Evolutionary conservation across 2,329 filamentous ascomycete species (phyloP), one percentile per base, ranked within the genome.

Genomic region (Colletotrichum sp.): DNA sequence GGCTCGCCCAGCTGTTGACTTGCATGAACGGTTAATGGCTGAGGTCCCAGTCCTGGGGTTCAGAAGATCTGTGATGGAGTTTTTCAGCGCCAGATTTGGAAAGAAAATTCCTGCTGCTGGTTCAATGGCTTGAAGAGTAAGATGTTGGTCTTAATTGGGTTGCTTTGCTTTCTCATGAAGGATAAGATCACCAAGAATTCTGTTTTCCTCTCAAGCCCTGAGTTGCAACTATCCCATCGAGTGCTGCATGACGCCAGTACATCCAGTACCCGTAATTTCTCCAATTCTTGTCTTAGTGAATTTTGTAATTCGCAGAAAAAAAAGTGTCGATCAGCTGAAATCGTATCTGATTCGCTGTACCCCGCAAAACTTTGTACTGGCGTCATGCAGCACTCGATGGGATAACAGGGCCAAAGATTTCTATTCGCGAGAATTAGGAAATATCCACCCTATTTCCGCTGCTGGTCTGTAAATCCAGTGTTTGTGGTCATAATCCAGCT

Each of bases 381-480:
- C 21, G 21, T 24, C 21, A 24, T 24, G 21, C 21, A 24, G 21
- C 21, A 24, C 21, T 24, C 21, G 21, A 24, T 24, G 21, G 21
- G 21, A 24, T 2, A 10, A 28, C 13, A 16, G 0, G n/a, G 7
- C 6, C 26, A 28, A 28, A 18, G 3, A 16, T 26, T 6, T 16
- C 24, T 58, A 26, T 28, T 61, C 18, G 3, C 4, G 9, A 21
- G 3, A 32, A 4, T 61, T 10, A 24, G 73, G 69, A 12, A 66
- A 38, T 13, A 75, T 34, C 73, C 73, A 75, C 4, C 70, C 70
- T 30, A 75, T 69, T 4, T 75, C 69, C 2, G 26, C 21, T 28
- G 73, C 73, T 16, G 73, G 69, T 3, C 38, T 52, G 12, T 75
- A 73, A 5, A 75, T 21, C 73, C 73, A 75, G 1, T 26, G 4